Evolutionary conservation across 2,329 filamentous ascomycete species (phyloP), one percentile per base, ranked within the genome.

Genomic region (Lecanicillium sp.): DNA sequence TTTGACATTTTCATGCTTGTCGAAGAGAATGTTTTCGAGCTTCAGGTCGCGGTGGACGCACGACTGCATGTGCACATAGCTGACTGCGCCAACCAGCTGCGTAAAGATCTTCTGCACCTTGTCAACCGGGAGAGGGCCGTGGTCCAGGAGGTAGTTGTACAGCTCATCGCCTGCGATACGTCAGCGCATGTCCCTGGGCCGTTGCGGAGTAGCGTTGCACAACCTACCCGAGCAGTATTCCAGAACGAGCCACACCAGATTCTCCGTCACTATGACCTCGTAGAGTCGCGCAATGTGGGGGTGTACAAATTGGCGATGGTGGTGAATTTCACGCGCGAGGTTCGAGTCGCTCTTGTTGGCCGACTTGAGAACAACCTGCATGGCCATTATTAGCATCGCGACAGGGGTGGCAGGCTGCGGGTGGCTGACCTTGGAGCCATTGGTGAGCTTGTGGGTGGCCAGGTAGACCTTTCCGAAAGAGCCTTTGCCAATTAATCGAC

Each of bases 391-490:
- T 27, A 37, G 26, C 33, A 30, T 30, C 29, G 26, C 2, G 26
- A 33, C 8, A 33, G n/a, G 24, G 35, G 21, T 24, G 42, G 14
- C 32, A 17, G 21, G 14, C n/a, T 5, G 27, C 10, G 8, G 35
- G 33, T n/a, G 33, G 27, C 73, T 52, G 62, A 91, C 90, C 81
- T 96, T 97, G 63, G 90, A 95, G 61, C 90, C 91, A 82, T 96
- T 96, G 61, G 89, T 97, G 67, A 98, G 88, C 68, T 96, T 97
- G 68, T 98, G 93, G 38, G 84, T 83, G 50, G 91, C 93, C 51
- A 98, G 77, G 67, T 98, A 98, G 60, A 98, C 93, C 70, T 96
- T 97, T 60, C 93, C 93, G 68, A 98, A 98, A 54, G 90, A 96
- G 50, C 93, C 93, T 65, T 97, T 98, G 56, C 93, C 93, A 63